Base-by-base conservation (phyloP, 2,329 filamentous ascomycete genomes). In the Alternaria arborescens region DNA sequence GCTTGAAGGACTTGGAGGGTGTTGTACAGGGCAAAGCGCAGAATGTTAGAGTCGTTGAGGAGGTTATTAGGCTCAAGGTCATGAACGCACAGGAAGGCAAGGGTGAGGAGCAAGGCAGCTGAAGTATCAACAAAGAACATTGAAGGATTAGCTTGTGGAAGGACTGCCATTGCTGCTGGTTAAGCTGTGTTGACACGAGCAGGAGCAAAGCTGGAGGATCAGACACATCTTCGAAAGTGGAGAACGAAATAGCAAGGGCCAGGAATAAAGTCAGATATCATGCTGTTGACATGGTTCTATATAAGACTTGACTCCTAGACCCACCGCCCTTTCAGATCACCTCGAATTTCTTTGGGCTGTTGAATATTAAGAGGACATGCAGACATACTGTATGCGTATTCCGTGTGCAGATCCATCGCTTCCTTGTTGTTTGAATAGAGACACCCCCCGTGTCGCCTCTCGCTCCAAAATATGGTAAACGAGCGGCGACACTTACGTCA, bases 31-130 rank as follows among this genome's bases (percentile, higher is more conserved):
- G 83, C 36, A 99, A 99, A 83, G 92, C 91, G 56, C 88, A 90
- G 67, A 97, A 95, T 76, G 81, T 97, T 64, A 88, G 91, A 58
- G 85, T 95, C 38, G 89, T 98, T 22, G 95, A 99, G 82, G 94
- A 98, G 82, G 92, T 78, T 8, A 77, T 78, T 47, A 65, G 77
- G 53, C 57, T 74, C 11, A 78, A 78, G 70, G 75, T 78, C 11
- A 64, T 78, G 68, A 76, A 70, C 58, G 71, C 67, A 36, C 75
- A 77, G 62, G 74, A 74, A 52, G 56, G 65, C 41, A 64, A 69
- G 53, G 70, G 63, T n/a, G 67, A 74, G 32, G 68, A 63, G 28
- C 65, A 70, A 43, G 69, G 66, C 18, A 70, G 65, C 14, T 71
- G 58, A 73, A 53, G 24, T 8, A 28, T n/a, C 32, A 18, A 32